These are phyloP conservation scores for Bipolaris bicolor DNA, from an alignment of 2,329 filamentous ascomycete species.

Conservation along the genomic window DNA sequence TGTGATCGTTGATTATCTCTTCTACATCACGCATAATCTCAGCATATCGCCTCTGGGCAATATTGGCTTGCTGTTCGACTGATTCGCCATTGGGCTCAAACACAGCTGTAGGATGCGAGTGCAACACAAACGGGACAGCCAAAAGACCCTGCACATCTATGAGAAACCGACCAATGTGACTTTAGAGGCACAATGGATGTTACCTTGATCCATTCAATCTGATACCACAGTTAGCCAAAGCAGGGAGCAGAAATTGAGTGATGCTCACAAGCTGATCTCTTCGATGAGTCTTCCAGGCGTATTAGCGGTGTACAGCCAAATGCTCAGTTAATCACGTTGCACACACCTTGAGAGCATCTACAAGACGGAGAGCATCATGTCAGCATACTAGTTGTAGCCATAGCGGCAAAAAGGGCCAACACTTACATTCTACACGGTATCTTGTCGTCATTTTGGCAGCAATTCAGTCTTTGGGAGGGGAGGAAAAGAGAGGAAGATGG, in stretches of 20 bases:
- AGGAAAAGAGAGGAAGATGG: constrained; percentile 10
- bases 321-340: neutral
- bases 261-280: constrained; percentile 84
- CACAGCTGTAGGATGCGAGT: constrained; percentile 89
- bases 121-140: constrained; percentile 93
- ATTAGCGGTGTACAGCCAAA: constrained; percentile 16
- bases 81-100: constrained; percentile 72
- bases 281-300: constrained; percentile 75
- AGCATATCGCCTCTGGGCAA: constrained; percentile 85
- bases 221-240: constrained; percentile 17
- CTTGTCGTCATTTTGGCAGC: constrained; percentile 48
- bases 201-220: constrained; percentile 91
- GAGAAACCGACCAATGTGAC: neutral
- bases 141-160: constrained; percentile 60
- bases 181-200: neutral
- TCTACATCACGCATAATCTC: constrained; percentile 97
- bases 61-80: constrained; percentile 74
- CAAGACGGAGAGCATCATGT: constrained; percentile 11
- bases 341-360: constrained; percentile 69
- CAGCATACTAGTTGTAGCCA: constrained; percentile 15
- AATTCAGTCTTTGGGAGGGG: constrained; percentile 2
- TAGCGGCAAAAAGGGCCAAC: neutral
- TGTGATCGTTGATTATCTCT: constrained; percentile 88
- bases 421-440: constrained; percentile 48
- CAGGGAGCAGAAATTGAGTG: neutral